phyloP scores from a whole-genome alignment of 768 basidiomycete genomes.

The Lactifluus pinguis region DNA sequence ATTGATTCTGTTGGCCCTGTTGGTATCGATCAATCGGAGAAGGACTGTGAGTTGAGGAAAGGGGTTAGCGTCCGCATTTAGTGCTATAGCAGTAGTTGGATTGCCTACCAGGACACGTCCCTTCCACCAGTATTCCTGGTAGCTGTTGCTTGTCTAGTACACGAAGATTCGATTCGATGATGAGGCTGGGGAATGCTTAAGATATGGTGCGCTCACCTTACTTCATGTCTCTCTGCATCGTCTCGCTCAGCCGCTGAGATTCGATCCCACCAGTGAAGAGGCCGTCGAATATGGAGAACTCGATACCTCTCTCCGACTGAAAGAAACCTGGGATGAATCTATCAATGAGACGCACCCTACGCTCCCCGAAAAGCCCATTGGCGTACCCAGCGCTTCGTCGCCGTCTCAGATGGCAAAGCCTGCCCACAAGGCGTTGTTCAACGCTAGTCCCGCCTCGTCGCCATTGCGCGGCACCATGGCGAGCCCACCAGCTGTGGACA shows the following conservation, averaged over 20 bases:
- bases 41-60: slow-evolving; percentile 43
- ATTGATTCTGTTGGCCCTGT: too few relatives aligned
- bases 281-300: slow-evolving; percentile 76
- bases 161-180: not conserved
- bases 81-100: not conserved
- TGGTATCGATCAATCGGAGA: too few relatives aligned
- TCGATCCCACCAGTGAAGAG: slow-evolving; percentile 50
- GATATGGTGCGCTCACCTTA: slow-evolving; percentile 31
- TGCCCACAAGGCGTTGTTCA: slow-evolving; percentile 54
- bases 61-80: slow-evolving; percentile 1
- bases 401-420: slow-evolving; percentile 70
- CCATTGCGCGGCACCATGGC: slow-evolving; percentile 16
- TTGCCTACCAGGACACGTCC: slow-evolving; percentile 57
- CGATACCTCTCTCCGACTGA: slow-evolving; percentile 58
- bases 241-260: slow-evolving; percentile 3
- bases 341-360: slow-evolving; percentile 53
- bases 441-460: slow-evolving; percentile 28
- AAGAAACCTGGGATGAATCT: slow-evolving; percentile 54
- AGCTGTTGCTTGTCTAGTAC: slow-evolving; percentile 69
- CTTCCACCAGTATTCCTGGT: slow-evolving; percentile 76
- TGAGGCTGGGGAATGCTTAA: not conserved
- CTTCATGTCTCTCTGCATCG: not conserved
- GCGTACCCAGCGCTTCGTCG: slow-evolving; percentile 70
- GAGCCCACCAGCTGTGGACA: slow-evolving; percentile 17
- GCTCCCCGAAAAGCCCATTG: slow-evolving; percentile 52